Conservation (phyloP, 1,284 basidiomycete genomes). For the Violaceomyces palustris region DNA sequence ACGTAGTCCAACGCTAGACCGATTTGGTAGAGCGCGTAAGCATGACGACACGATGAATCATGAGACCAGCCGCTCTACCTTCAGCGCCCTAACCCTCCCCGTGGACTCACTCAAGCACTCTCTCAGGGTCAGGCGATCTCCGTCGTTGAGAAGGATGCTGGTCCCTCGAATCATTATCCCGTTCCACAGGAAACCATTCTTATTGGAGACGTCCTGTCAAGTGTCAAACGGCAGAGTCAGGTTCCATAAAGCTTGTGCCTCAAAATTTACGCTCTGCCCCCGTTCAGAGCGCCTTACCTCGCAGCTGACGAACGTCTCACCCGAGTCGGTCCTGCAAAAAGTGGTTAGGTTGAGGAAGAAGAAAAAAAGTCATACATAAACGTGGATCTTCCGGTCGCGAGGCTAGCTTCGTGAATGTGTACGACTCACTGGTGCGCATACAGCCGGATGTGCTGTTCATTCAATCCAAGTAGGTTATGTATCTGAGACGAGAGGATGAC, state of each 20-base stretch:
- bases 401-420: too few relatives aligned
- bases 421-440: too few relatives aligned
- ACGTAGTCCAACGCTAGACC: too few relatives aligned
- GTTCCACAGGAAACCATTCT: background rate
- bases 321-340: background rate
- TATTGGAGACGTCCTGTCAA: background rate
- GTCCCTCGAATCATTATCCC: background rate
- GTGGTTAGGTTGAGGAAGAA: too few relatives aligned
- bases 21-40: too few relatives aligned
- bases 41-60: too few relatives aligned
- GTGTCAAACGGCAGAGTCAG: background rate
- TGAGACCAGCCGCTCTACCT: background rate
- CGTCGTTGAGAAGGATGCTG: background rate
- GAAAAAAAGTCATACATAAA: too few relatives aligned
- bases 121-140: background rate
- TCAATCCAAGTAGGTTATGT: slow-evolving; percentile 10
- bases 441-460: background rate
- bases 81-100: background rate
- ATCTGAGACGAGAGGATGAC: slow-evolving; percentile 2
- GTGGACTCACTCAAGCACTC: background rate
- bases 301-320: background rate
- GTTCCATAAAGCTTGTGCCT: too few relatives aligned
- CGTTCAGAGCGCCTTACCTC: too few relatives aligned
- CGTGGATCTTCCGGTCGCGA: too few relatives aligned
- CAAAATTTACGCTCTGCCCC: too few relatives aligned